Base-by-base conservation (phyloP, 495 filamentous ascomycete genomes). In the Neurospora sp. region DNA sequence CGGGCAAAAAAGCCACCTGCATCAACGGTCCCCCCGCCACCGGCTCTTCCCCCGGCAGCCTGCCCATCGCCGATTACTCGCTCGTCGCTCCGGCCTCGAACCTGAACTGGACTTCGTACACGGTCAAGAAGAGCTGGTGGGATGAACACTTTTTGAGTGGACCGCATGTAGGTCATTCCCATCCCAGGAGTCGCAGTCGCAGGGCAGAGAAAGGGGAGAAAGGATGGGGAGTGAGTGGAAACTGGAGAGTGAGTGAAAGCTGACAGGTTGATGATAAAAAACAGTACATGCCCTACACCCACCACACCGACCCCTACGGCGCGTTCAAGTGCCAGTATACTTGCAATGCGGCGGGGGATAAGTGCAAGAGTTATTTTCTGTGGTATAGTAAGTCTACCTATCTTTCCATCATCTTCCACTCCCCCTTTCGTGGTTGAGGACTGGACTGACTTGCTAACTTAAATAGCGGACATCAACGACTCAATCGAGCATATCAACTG, bases 301-400 rank as follows among this genome's bases (percentile, higher is more conserved):
- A 76, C 54, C 20, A 42, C 12, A 73, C 41, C 23, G 77, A 77
- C 4, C 78, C 75, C 1, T 81, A 78, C 37, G 80, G 75, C 23
- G 76, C 79, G 2, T 82, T 77, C 72, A 80, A 81, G 74, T 83
- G 82, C 72, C 80, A 82, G 79, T 82, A 76, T 35, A 76, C 71
- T 8, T 83, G 82, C 76, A 83, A 83, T 44, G 77, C 77, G 5
- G 75, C 70, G 2, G 54, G 54, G 2, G 70, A 37, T 10, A 62
- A 70, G 2, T 82, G 82, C 62, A 74, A 71, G n/a, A 76, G 78
- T 20, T 83, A 77, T 71, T 79, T 82, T 74, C 75, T 77, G 12
- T 79, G 72, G 73, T 80, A 78, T 54, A 74, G 80, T 83, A 35
- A 35, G 31, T 35, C 27, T 31, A 31, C 27, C 1, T 31, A 31